These are phyloP conservation scores for Annulohypoxylon bovei DNA, from an alignment of 495 filamentous ascomycete genomes.

Conservation along the genomic window DNA sequence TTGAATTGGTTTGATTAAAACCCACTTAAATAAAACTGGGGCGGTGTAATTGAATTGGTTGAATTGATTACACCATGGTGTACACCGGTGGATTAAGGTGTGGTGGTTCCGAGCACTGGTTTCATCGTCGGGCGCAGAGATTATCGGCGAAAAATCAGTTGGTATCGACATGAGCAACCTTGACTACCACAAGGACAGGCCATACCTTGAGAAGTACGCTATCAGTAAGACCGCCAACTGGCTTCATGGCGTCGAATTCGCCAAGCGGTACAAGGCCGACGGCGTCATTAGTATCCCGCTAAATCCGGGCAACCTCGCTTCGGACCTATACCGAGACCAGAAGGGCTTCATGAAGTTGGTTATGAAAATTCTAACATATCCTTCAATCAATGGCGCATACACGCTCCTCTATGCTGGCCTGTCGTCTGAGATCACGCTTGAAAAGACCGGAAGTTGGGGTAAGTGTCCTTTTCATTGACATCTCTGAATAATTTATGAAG, in stretches of 20 bases:
- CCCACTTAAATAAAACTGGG: too few species aligned
- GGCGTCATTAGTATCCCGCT: constrained; percentile 42
- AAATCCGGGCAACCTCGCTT: constrained; percentile 40
- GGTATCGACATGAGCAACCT: constrained; percentile 43
- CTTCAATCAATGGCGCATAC: constrained; percentile 53
- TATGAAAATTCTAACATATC: constrained; percentile 35
- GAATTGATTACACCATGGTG: too few species aligned
- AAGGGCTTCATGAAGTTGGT: constrained; percentile 28
- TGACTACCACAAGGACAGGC: constrained; percentile 38
- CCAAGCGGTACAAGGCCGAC: constrained; percentile 27
- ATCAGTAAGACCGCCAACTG: constrained; percentile 42
- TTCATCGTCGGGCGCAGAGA: constrained; percentile 42
- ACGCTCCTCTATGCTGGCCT: constrained; percentile 56
- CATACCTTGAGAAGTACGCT: constrained; percentile 21
- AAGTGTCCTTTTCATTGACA: constrained; percentile 3
- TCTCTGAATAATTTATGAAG: neutral
- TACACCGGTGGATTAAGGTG: too few species aligned
- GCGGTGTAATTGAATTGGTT: too few species aligned
- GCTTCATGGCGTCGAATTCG: constrained; percentile 38
- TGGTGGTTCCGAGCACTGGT: too few species aligned
- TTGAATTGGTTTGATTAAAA: too few species aligned
- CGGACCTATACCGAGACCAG: constrained; percentile 35
- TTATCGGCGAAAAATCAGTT: constrained; percentile 44
- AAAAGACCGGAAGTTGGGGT: constrained; percentile 44
- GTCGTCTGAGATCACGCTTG: constrained; percentile 51